Evolutionary conservation across 2,329 filamentous ascomycete genomes (phyloP), one percentile per base, ranked within the genome.

Genomic region (Aspergillus luchuensis): DNA sequence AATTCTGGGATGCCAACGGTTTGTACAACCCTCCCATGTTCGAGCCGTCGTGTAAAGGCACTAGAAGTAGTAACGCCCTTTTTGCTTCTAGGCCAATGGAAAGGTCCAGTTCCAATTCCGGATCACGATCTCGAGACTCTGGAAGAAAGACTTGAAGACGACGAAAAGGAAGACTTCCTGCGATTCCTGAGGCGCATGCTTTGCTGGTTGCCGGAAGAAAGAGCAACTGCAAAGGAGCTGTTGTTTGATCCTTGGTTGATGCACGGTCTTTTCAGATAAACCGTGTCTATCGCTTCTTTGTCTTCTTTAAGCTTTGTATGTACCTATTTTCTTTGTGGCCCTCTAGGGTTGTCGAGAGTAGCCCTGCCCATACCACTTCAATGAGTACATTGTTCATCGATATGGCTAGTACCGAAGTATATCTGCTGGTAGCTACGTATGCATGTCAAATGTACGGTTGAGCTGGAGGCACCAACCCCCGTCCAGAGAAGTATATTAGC

Each of bases 161-260:
- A 58, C 23, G 65, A 67, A 50, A 63, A 62, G 39, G 23, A 41
- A 3, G 60, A 61, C 7, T 63, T 66, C 17, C 13, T 67, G 45
- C 62, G 60, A 7, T 63, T 61, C 11, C 59, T 66, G 11, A 52
- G 62, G 28, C 55, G 55, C 17, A 57, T 60, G 58, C 43, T 64
- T 45, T 45, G 53, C 36, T 66, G 58, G 58, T n/a, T 51, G 6
- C 60, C 64, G 10, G 60, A 61, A 47, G 55, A 65, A 30, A 41
- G 64, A 48, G 54, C 60, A 39, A 64, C 60, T 17, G 60, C 64
- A 48, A 60, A 61, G 38, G 64, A 65, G 13, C 60, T 65, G 13
- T 10, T 62, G 13, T 66, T 62, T 50, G 59, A 66, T 47, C 57
- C 59, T n/a, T 64, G 63, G 63, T 8, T 62, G 5, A 66, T 66